Base-by-base conservation (phyloP, 106 monocot species). In the Apostasia shenzhenica region DNA sequence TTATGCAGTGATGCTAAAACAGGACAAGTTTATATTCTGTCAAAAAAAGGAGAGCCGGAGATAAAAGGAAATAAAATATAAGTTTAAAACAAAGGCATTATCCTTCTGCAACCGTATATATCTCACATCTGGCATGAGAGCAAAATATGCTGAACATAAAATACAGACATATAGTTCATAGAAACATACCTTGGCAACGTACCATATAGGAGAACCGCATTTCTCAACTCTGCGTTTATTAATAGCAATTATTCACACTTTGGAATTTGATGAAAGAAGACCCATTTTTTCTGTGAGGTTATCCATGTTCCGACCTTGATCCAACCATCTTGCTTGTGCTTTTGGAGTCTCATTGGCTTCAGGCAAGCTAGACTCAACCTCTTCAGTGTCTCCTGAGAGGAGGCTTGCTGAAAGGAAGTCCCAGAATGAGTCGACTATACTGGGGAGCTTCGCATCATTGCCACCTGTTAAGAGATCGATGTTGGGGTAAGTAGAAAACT, bases 371-470 rank as follows among this genome's bases (percentile, higher is more conserved):
- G 66, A 77, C 37, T 64, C 69, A 14, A 57, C 57, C n/a, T 63
- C 76, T 26, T 63, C 45, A 2, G 64, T 65, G 41, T 77, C 77
- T 4, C 39, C 63, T 0, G 70, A 13, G 37, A 61, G 26, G 2
- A 68, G 76, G 42, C 73, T 77, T 3, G 56, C 43, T 1, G 59
- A 41, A 54, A 78, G 53, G 48, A 82, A 74, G 12, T 78, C 74
- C 82, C 77, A 73, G 43, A 77, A 82, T 8, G 81, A 65, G 39
- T 82, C 77, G 54, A 73, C 59, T 2, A 77, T 73, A 10, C 14
- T 72, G 2, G 77, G 69, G 55, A 77, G 65, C 54, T 57, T 73
- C 3, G 39, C 48, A 6, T 62, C 74, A 4, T 45, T 67, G 12
- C 55, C 55, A 2, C 48, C 65, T 1, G 26, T 26, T 12, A 64